These are phyloP conservation scores for Fusarium beomiforme DNA, from an alignment of 2,329 filamentous ascomycete genomes.

Conservation along the genomic window DNA sequence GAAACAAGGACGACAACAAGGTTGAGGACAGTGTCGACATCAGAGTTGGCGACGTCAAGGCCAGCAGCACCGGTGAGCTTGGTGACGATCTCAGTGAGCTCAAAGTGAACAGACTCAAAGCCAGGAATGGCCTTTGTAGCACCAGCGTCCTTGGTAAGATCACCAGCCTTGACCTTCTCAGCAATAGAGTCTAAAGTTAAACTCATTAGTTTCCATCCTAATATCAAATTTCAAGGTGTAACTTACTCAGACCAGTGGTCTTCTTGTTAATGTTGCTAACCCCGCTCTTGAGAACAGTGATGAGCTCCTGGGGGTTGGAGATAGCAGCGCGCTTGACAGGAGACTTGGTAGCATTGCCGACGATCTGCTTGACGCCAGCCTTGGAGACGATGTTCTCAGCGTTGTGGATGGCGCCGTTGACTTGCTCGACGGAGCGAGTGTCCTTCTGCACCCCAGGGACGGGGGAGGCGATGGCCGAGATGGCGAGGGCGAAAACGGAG, in stretches of 20 bases:
- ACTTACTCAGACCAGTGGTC: constrained; percentile 13
- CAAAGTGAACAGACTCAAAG: constrained; percentile 30
- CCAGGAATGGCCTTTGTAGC: constrained; percentile 15
- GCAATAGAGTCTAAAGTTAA: constrained; percentile 22
- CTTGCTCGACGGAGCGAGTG: constrained; percentile 4
- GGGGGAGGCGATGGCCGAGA: constrained; percentile 37
- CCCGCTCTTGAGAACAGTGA: constrained; percentile 6
- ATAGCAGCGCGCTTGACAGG: constrained; percentile 3
- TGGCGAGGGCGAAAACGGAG: constrained; percentile 37
- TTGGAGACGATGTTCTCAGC: neutral
- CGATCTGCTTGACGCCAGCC: constrained; percentile 4
- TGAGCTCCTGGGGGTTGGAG: neutral
- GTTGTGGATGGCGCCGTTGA: neutral
- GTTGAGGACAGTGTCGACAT: constrained; percentile 40
- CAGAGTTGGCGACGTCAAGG: constrained; percentile 32
- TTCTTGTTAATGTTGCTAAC: constrained; percentile 9
- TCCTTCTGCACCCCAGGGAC: constrained; percentile 3
- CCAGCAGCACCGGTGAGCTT: constrained; percentile 36
- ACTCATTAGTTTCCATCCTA: neutral
- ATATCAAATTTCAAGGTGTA: neutral
- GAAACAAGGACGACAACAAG: constrained; percentile 35
- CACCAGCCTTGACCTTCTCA: constrained; percentile 34
- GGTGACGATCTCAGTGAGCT: constrained; percentile 40
- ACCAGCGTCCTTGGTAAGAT: constrained; percentile 36
- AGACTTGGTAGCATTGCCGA: neutral